These are phyloP conservation scores for Bryopsis sp. DNA, from an alignment of 139 green algal species.

Conservation along the genomic window DNA sequence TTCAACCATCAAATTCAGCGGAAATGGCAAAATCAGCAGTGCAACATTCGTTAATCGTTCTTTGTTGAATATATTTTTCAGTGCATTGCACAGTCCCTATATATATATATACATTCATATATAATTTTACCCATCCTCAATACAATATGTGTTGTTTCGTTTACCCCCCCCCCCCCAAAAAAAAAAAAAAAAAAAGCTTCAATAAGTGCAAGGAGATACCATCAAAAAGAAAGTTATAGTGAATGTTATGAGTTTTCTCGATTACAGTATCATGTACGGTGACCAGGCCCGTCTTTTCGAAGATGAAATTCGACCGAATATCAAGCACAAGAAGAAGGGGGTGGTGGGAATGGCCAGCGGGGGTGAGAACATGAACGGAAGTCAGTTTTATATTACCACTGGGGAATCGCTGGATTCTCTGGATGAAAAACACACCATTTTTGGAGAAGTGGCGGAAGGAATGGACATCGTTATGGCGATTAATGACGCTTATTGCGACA, in stretches of 20 bases:
- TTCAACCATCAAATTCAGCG: too few species aligned
- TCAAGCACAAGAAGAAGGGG: conserved; percentile 72
- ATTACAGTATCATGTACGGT: conserved; percentile 62
- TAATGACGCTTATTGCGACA: conserved; percentile 83
- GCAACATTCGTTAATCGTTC: too few species aligned
- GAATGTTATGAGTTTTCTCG: background rate
- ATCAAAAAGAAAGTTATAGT: background rate
- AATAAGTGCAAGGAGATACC: too few species aligned
- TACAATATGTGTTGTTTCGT: too few species aligned
- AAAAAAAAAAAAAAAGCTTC: too few species aligned
- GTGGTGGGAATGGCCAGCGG: conserved; percentile 82
- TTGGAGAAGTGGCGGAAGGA: conserved; percentile 82
- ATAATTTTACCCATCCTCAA: too few species aligned
- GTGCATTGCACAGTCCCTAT: too few species aligned
- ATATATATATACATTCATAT: too few species aligned
- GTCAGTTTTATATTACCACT: conserved; percentile 87
- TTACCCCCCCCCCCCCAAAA: too few species aligned
- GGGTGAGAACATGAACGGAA: conserved; percentile 65
- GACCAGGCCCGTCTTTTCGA: conserved; percentile 88
- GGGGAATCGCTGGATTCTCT: conserved; percentile 61
- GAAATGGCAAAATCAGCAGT: too few species aligned
- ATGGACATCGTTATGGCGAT: conserved; percentile 83
- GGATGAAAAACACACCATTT: conserved; percentile 91
- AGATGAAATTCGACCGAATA: conserved; percentile 78
- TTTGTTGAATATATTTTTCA: too few species aligned